Percentiles rank a stretch among this genome's conserved stretches.
Evolutionary conservation across 106 monocot genomes (phyloP).

Genomic region (Apostasia ramifera): DNA sequence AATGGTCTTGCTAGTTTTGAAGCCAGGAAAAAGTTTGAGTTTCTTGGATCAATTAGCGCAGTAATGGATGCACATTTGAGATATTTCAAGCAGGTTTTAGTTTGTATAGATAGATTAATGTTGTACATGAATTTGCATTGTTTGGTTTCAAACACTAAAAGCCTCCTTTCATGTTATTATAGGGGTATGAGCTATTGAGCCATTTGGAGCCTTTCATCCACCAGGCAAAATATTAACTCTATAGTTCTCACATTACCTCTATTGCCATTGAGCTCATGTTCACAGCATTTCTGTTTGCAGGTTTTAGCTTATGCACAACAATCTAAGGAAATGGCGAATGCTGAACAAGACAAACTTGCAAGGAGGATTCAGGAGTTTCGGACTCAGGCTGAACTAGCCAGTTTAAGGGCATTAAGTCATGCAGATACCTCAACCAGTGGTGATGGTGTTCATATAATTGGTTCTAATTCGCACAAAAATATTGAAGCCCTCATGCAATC

Average conservation of each 20-base stretch:
- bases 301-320: constrained; percentile 88
- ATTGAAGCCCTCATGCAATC: constrained; percentile 91
- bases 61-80: constrained; percentile 99
- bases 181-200: constrained; percentile 90
- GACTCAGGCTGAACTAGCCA: constrained; percentile 74
- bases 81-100: constrained; percentile 81
- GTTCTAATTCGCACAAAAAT: constrained; percentile 71
- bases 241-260: not conserved
- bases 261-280: not conserved
- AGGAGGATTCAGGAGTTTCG: constrained; percentile 95
- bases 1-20: constrained; percentile 78
- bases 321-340: constrained; percentile 89
- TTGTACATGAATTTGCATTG: constrained; percentile 2
- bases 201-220: constrained; percentile 94
- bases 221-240: constrained; percentile 38
- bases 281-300: constrained; percentile 19
- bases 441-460: constrained; percentile 78
- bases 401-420: constrained; percentile 53
- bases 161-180: not conserved
- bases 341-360: constrained; percentile 92
- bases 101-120: not conserved
- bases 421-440: constrained; percentile 55
- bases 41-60: constrained; percentile 91
- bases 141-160: constrained; percentile 8
- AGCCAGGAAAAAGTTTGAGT: constrained; percentile 93